Conservation (phyloP, 2,329 filamentous ascomycete genomes). For the Ustulina deusta region DNA sequence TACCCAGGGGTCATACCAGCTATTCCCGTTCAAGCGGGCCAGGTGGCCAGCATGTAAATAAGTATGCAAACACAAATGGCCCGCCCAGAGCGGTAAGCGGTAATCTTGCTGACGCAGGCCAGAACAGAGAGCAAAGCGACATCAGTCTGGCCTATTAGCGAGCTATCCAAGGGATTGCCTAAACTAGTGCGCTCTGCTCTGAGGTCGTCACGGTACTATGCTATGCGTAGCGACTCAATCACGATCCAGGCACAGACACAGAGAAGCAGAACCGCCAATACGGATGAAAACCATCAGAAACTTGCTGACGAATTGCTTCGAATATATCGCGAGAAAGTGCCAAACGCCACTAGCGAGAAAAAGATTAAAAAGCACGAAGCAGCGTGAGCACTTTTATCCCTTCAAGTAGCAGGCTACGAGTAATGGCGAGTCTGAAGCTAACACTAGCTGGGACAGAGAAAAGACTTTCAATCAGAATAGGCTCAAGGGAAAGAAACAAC, state of each 20-base stretch:
- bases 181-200: slow-evolving; percentile 61
- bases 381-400: slow-evolving; percentile 55
- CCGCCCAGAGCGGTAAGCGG: not conserved
- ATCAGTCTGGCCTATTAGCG: slow-evolving; percentile 63
- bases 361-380: slow-evolving; percentile 63
- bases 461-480: slow-evolving; percentile 60
- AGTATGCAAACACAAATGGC: slow-evolving; percentile 57
- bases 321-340: slow-evolving; percentile 62
- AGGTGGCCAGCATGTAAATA: slow-evolving; percentile 72
- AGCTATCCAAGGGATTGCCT: slow-evolving; percentile 61
- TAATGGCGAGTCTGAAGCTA: slow-evolving; percentile 20
- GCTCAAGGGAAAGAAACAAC: slow-evolving; percentile 62
- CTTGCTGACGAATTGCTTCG: slow-evolving; percentile 61
- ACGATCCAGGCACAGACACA: slow-evolving; percentile 67
- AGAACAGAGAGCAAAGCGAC: slow-evolving; percentile 72
- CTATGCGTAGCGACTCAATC: slow-evolving; percentile 63
- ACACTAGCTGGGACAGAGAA: slow-evolving; percentile 54
- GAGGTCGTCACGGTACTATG: slow-evolving; percentile 67
- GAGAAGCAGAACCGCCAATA: slow-evolving; percentile 64
- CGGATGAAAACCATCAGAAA: slow-evolving; percentile 64
- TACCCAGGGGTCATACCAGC: slow-evolving; percentile 65
- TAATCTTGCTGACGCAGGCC: slow-evolving; percentile 14
- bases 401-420: not conserved
- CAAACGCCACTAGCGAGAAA: slow-evolving; percentile 59
- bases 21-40: slow-evolving; percentile 71